Evolutionary conservation across 2,329 filamentous ascomycete species (phyloP).

Genomic region (Capronia coronata): DNA sequence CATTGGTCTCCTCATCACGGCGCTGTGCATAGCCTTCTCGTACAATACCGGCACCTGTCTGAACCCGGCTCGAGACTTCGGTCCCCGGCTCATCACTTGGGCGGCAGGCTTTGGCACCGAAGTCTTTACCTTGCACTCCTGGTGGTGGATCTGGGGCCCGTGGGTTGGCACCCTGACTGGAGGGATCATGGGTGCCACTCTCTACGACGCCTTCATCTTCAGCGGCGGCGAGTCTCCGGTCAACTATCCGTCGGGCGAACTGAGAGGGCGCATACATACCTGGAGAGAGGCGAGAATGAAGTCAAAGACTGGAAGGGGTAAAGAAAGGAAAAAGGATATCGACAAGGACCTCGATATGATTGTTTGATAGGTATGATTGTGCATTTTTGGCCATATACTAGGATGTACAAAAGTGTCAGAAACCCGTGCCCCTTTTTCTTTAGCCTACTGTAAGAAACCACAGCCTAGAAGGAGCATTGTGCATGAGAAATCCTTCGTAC

Average conservation of each 20-base stretch:
- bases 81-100: constrained; percentile 32
- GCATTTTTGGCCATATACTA: too few relatives aligned
- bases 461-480: too few relatives aligned
- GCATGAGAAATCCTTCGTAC: too few relatives aligned
- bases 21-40: constrained; percentile 32
- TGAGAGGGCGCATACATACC: constrained; percentile 1
- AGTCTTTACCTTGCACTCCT: constrained; percentile 28
- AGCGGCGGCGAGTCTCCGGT: constrained; percentile 32
- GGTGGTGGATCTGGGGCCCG: constrained; percentile 36
- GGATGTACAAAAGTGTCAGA: too few relatives aligned
- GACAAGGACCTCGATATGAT: neutral
- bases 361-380: too few relatives aligned
- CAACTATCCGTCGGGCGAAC: constrained; percentile 1
- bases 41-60: constrained; percentile 36
- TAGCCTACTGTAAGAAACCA: too few relatives aligned
- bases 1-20: constrained; percentile 40
- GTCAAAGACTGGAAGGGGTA: neutral
- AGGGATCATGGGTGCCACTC: constrained; percentile 30
- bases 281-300: constrained; percentile 5
- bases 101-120: constrained; percentile 33
- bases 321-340: neutral
- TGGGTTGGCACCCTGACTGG: constrained; percentile 35
- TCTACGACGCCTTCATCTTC: constrained; percentile 37
- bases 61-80: constrained; percentile 36
- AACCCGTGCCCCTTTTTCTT: too few relatives aligned